These are phyloP conservation scores for Colletotrichum karsti DNA, from an alignment of 2,329 filamentous ascomycete species.

Conservation along the genomic window DNA sequence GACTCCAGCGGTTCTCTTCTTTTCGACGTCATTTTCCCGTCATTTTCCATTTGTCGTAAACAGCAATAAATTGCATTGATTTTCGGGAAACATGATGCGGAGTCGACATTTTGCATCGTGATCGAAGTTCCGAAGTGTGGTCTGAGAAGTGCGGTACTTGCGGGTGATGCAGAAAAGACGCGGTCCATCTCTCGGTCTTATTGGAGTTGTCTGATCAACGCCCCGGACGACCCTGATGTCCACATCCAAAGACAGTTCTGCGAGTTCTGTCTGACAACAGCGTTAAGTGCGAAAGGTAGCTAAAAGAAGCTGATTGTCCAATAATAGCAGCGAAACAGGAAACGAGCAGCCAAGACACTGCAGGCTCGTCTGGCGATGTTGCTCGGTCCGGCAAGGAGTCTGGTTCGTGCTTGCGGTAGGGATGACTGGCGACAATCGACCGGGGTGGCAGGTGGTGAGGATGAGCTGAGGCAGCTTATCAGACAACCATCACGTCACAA, in stretches of 20 bases:
- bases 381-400: neutral
- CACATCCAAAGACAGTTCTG: no score
- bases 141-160: neutral
- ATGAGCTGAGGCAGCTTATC: constrained; percentile 14
- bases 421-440: neutral
- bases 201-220: neutral
- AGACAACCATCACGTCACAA: constrained; percentile 34
- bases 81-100: neutral
- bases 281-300: neutral
- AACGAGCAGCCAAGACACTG: constrained; percentile 1
- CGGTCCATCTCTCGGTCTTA: constrained; percentile 21
- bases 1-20: neutral
- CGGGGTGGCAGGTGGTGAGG: neutral
- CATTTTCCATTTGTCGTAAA: neutral
- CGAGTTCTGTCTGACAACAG: neutral
- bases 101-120: neutral
- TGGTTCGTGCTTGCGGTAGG: neutral
- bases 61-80: neutral
- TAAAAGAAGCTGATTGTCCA: neutral
- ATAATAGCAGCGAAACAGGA: constrained; percentile 7
- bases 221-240: neutral
- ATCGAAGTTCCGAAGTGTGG: neutral
- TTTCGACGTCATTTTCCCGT: neutral
- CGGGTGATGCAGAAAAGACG: neutral
- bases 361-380: neutral